phyloP scores from a whole-genome alignment of 768 basidiomycete species.

The Boletus patriciae region DNA sequence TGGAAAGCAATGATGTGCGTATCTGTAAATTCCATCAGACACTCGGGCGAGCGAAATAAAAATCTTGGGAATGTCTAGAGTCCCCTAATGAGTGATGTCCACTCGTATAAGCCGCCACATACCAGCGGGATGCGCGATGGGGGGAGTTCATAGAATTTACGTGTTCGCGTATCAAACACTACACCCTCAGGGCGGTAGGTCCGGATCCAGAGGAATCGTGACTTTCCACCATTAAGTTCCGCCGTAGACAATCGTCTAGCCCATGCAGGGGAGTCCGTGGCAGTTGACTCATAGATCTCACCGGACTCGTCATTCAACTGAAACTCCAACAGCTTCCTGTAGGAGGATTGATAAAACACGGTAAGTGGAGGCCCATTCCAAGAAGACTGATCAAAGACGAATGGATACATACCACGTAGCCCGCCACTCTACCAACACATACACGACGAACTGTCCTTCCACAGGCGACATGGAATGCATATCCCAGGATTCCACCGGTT shows the following conservation, averaged over 20 bases:
- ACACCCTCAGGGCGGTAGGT: fast-evolving
- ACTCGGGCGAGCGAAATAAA: no score
- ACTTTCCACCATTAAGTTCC: background rate
- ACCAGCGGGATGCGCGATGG: background rate
- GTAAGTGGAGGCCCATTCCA: no score
- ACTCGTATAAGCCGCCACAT: conserved; percentile 10
- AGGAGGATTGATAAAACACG: background rate
- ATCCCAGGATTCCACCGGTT: background rate
- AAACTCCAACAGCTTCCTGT: background rate
- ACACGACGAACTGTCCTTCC: background rate
- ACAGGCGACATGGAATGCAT: background rate
- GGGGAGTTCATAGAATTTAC: background rate
- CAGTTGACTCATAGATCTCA: background rate
- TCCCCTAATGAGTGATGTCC: background rate
- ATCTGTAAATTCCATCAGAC: background rate
- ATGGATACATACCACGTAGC: background rate
- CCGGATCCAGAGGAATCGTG: background rate
- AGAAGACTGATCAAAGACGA: no score
- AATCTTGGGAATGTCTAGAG: background rate
- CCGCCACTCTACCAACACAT: no score
- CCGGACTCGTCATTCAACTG: background rate
- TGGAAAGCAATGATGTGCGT: background rate
- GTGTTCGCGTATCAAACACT: conserved; percentile 3
- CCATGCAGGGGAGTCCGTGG: background rate
- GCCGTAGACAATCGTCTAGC: fast-evolving